A percentile compares a stretch with the other conserved stretches of the same genome.
These are phyloP conservation scores for Monosporozyma solicola DNA, from an alignment of 805 yeast species.

Conservation along the genomic window DNA sequence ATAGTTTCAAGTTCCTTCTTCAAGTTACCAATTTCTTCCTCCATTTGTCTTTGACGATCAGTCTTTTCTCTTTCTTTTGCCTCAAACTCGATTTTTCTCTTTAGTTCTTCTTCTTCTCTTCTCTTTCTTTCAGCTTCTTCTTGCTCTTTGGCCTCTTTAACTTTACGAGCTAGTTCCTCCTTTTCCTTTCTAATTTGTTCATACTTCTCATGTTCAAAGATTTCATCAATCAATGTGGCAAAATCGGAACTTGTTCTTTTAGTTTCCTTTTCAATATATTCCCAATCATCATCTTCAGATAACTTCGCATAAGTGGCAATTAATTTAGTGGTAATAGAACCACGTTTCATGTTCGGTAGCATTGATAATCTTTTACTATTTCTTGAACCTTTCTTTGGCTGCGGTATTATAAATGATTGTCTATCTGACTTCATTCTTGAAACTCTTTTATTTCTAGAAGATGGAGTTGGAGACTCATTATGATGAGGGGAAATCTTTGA, in stretches of 20 bases:
- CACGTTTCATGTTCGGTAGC: conserved; percentile 42
- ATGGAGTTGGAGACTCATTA: conserved; percentile 26
- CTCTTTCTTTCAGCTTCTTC: conserved; percentile 34
- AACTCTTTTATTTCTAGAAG: conserved; percentile 21
- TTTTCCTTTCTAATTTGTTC: conserved; percentile 45
- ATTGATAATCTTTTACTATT: conserved; percentile 31
- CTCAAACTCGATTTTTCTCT: conserved; percentile 15
- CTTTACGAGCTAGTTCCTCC: conserved; percentile 39
- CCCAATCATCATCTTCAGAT: conserved; percentile 57
- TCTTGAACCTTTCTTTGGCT: conserved; percentile 6
- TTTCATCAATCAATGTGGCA: conserved; percentile 68
- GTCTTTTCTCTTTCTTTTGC: conserved; percentile 14
- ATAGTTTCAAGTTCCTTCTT: conserved; percentile 12
- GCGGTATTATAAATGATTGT: conserved; percentile 3
- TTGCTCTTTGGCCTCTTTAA: conserved; percentile 38
- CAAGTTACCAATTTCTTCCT: conserved; percentile 16
- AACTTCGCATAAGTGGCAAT: conserved; percentile 66
- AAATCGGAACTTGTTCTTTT: conserved; percentile 70
- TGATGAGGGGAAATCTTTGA: conserved; percentile 19
- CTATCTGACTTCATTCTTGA: conserved; percentile 12
- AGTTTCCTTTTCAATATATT: conserved; percentile 60
- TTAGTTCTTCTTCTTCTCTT: conserved; percentile 18
- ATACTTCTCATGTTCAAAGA: conserved; percentile 61
- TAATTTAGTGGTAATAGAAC: conserved; percentile 62
- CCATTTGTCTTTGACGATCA: conserved; percentile 25